Percentiles rank a stretch among this genome's conserved stretches.
Conservation (phyloP, 2,329 filamentous ascomycete species). For the Aspergillus fischeri region DNA sequence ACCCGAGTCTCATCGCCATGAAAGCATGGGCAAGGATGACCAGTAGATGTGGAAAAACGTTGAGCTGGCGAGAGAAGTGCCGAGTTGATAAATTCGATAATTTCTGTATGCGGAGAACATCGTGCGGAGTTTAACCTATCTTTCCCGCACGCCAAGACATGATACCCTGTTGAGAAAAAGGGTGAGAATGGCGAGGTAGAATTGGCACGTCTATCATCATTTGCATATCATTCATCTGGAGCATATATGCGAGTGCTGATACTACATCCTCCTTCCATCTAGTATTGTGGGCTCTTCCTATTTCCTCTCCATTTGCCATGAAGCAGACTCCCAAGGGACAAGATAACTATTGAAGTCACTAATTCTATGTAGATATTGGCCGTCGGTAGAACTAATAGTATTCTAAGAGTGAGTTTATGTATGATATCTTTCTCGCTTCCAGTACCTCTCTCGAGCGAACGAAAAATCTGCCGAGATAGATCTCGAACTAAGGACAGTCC, state of each 20-base stretch:
- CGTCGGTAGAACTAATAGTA: background rate
- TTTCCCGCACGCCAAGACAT: background rate
- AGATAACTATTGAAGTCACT: background rate
- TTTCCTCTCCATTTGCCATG: background rate
- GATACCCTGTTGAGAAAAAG: background rate
- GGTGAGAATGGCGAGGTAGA: background rate
- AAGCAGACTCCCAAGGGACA: background rate
- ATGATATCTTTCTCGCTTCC: background rate
- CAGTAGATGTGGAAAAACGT: background rate
- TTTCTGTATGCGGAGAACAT: background rate
- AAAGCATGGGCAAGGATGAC: constrained; percentile 6
- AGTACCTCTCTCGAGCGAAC: background rate
- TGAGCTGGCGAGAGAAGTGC: background rate
- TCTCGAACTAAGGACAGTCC: background rate
- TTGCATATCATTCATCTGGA: background rate
- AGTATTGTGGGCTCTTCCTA: background rate
- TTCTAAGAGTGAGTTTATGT: background rate
- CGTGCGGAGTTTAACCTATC: background rate
- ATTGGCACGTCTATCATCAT: background rate
- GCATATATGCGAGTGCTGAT: background rate
- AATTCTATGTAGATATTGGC: background rate
- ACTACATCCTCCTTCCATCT: background rate
- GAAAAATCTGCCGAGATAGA: background rate
- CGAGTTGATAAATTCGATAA: background rate
- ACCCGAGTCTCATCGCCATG: constrained; percentile 20